phyloP scores from a whole-genome alignment of 2,329 filamentous ascomycete genomes.

The Amylocarpus encephaloides region DNA sequence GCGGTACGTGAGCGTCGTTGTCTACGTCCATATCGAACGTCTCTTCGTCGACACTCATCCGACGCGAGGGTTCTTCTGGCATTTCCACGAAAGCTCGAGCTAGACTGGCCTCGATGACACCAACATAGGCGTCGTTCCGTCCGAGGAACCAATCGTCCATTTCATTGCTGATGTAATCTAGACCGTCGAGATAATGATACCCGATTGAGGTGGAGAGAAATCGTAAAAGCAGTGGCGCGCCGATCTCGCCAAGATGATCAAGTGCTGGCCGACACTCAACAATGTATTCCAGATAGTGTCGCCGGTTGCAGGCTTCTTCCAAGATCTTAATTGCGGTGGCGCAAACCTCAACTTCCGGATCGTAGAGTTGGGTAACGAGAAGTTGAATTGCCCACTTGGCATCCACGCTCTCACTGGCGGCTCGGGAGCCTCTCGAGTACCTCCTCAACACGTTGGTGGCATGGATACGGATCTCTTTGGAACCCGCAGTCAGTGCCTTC shows the following conservation, averaged over 20 bases:
- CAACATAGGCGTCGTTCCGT: conserved; percentile 92
- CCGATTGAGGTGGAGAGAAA: conserved; percentile 95
- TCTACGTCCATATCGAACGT: conserved; percentile 39
- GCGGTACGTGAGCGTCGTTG: conserved; percentile 58
- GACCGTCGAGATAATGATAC: conserved; percentile 91
- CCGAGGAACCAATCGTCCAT: conserved; percentile 99
- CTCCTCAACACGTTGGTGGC: conserved; percentile 81
- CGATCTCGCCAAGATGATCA: conserved; percentile 94
- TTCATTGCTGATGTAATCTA: conserved; percentile 98
- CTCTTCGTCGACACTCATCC: conserved; percentile 36
- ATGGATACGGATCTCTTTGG: conserved; percentile 86
- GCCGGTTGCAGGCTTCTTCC: conserved; percentile 94
- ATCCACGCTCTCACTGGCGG: conserved; percentile 46
- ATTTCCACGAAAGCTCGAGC: conserved; percentile 66
- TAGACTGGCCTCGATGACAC: conserved; percentile 89
- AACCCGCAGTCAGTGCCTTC: conserved; percentile 86
- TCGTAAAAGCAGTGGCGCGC: conserved; percentile 81
- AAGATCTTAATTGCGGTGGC: conserved; percentile 94
- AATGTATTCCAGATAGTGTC: conserved; percentile 86
- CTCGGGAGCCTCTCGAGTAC: conserved; percentile 61
- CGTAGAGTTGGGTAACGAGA: conserved; percentile 96
- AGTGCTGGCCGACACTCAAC: conserved; percentile 92
- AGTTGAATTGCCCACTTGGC: conserved; percentile 95
- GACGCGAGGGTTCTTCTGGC: conserved; percentile 34
- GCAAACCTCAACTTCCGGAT: conserved; percentile 94